Base-by-base conservation (phyloP, 2,329 filamentous ascomycete species). In the Alternaria arborescens region DNA sequence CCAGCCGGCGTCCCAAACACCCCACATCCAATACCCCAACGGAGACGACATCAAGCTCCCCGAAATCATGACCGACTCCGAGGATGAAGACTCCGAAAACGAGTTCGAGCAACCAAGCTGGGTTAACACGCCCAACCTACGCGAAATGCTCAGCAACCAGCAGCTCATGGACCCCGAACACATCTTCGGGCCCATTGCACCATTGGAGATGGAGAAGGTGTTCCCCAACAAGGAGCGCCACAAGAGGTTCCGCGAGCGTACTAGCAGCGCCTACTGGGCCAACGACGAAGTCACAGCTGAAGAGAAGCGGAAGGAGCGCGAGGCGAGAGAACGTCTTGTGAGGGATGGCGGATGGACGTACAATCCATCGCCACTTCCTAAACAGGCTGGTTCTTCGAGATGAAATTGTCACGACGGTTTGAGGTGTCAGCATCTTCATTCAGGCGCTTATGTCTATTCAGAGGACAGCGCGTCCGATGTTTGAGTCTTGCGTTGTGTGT, bases 261-360 rank as follows among this genome's bases (percentile, higher is more conserved):
- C 94, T 5, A 97, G 92, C 70, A 97, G 93, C 79, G 96, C 96
- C 36, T 96, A 97, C 81, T 99, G 95, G 95, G 90, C 87, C 73
- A 84, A 90, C 3, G 96, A 99, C 78, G 84, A 86, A 44, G 83
- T 99, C 69, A 97, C 94, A 0, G 90, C 94, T 67, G 94, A 96
- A 60, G 94, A 97, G 74, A 92, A 96, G 72, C 83, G 87, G 55
- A 91, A 88, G 74, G 94, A 97, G 80, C 81, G 91, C 70, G 89
- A 91, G 62, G 91, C 91, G 58, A 86, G 94, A 63, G 91, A 96
- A 78, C 87, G 89, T 74, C 84, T 97, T 75, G 87, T 91, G 52
- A 85, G 90, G 63, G 92, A 97, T 68, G 94, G 94, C 5, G 93
- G 91, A 1, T 97, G 94, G 94, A 74, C 73, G 1, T 78, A 77